phyloP scores from a whole-genome alignment of 768 basidiomycete genomes.

The Podaxis carcinomalis region DNA sequence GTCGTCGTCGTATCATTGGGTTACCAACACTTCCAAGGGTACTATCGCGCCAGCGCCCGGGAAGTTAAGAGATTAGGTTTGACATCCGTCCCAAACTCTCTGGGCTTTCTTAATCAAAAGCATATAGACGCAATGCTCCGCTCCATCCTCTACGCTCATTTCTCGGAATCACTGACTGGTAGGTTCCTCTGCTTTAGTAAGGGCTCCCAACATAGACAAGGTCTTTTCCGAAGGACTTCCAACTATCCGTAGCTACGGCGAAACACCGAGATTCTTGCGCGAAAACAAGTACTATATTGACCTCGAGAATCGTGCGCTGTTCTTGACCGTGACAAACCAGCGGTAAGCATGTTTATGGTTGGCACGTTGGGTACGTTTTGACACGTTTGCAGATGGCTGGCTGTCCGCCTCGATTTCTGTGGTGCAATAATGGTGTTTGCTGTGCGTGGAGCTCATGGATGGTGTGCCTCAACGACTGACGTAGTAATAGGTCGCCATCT shows the following conservation, averaged over 20 bases:
- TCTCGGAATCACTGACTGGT: slow-evolving; percentile 73
- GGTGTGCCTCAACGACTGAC: neutral
- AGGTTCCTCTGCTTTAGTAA: neutral
- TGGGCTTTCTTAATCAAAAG: neutral
- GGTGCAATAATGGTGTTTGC: slow-evolving; percentile 56
- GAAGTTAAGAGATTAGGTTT: slow-evolving; percentile 58
- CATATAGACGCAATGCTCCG: slow-evolving; percentile 63
- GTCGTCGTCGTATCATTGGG: slow-evolving; percentile 49
- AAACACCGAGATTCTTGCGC: slow-evolving; percentile 52
- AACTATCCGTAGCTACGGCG: slow-evolving; percentile 72
- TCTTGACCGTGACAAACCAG: slow-evolving; percentile 64
- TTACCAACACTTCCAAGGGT: slow-evolving; percentile 62
- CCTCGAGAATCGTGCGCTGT: slow-evolving; percentile 69
- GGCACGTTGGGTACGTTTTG: neutral
- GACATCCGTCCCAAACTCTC: neutral
- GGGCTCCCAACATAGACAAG: neutral
- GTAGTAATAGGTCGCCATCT: slow-evolving; percentile 52
- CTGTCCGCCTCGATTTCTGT: slow-evolving; percentile 66
- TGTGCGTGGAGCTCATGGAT: slow-evolving; percentile 26
- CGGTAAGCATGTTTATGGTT: slow-evolving; percentile 27
- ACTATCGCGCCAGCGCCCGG: slow-evolving; percentile 67
- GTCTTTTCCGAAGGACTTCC: slow-evolving; percentile 36
- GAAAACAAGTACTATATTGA: slow-evolving; percentile 68
- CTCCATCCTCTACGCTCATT: slow-evolving; percentile 71
- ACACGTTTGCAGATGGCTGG: slow-evolving; percentile 49